Percentiles rank a stretch among this genome's conserved stretches.
Conservation (phyloP, 345 rosid genomes). For the Linum tenue region DNA sequence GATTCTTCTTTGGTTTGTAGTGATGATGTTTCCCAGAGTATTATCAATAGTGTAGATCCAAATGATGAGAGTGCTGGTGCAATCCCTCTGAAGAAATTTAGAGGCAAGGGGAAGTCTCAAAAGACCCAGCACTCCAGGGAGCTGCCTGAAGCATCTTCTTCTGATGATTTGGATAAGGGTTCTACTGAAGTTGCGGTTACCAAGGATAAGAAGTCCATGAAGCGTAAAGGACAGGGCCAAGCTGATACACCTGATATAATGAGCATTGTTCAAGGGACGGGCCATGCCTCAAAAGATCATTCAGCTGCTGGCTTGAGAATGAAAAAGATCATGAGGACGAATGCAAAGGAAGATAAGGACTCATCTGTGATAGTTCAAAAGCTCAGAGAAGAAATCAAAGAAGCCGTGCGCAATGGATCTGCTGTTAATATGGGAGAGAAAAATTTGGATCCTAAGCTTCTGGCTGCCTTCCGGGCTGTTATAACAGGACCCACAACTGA, state of each 20-base stretch:
- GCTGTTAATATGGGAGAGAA: conserved; percentile 48
- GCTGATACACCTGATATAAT: conserved; percentile 40
- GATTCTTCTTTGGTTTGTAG: conserved; percentile 17
- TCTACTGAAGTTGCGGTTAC: conserved; percentile 8
- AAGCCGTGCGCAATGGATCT: conserved; percentile 65
- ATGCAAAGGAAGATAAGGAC: conserved; percentile 48
- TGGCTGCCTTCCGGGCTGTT: conserved; percentile 85
- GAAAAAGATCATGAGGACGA: conserved; percentile 78
- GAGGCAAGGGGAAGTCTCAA: conserved; percentile 35
- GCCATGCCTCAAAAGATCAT: conserved; percentile 36
- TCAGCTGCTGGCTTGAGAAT: conserved; percentile 69
- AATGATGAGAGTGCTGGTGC: conserved; percentile 26
- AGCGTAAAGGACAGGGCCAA: conserved; percentile 13
- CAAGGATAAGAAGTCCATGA: conserved; percentile 19
- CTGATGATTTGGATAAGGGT: conserved; percentile 28
- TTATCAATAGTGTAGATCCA: conserved; percentile 25
- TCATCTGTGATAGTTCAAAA: conserved; percentile 61
- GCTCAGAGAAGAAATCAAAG: conserved; percentile 84
- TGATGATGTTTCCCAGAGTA: conserved; percentile 22
- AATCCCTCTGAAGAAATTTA: conserved; percentile 28
- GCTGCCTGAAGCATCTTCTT: conserved; percentile 21
- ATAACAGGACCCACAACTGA: conserved; percentile 59
- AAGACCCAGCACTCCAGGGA: conserved; percentile 18
- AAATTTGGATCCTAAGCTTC: conserved; percentile 83
- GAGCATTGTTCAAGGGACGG: conserved; percentile 59